Evolutionary conservation across 192 early-diverging fungal species (phyloP), one percentile per base, ranked within the genome.

Genomic region (Oehlia diaphana): DNA sequence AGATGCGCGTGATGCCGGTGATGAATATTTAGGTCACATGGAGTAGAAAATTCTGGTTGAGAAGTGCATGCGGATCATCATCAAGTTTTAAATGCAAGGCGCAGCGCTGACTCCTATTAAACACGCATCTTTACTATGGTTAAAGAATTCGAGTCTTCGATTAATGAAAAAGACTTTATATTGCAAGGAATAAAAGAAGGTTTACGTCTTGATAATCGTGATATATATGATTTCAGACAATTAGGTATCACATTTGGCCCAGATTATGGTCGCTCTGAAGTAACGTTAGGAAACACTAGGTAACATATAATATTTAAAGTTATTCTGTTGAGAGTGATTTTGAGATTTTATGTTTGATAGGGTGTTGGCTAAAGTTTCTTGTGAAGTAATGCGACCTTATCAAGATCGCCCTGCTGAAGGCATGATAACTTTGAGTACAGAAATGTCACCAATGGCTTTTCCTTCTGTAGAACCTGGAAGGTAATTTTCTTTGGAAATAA

Each of bases 351-450:
- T 2, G 21, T 26, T 14, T 71, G 31, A 42, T 77, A 91, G 89
- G 66, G 90, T 95, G 7, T 79, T 93, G 8, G 94, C 91, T 4
- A 88, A 89, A 28, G 91, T 95, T 2, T 88, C 91, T 2, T 91
- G 90, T 67, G 89, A 93, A 79, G 91, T 95, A 10, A 86, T 87
- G 31, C 89, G 90, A 71, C 94, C 94, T 23, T 87, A 85, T 26
- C 80, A 85, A 8, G 96, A 92, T 83, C 94, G 88, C 31, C 93
- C 97, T 2, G 94, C 92, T 21, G 98, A 99, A 79, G 98, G 98
- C 1, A 87, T 92, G 5, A 83, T 99, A 31, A 80, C 87, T 63
- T 96, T 99, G 83, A 94, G 88, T 81, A 96, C 94, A 1, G 96
- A 97, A 80, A 86, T 97, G 42, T 94, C 94, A 23, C 93, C 91